Percentiles rank a stretch among this genome's conserved stretches.
These are phyloP conservation scores for Clarireedia sp. DNA, from an alignment of 2,329 filamentous ascomycete species.

Conservation along the genomic window DNA sequence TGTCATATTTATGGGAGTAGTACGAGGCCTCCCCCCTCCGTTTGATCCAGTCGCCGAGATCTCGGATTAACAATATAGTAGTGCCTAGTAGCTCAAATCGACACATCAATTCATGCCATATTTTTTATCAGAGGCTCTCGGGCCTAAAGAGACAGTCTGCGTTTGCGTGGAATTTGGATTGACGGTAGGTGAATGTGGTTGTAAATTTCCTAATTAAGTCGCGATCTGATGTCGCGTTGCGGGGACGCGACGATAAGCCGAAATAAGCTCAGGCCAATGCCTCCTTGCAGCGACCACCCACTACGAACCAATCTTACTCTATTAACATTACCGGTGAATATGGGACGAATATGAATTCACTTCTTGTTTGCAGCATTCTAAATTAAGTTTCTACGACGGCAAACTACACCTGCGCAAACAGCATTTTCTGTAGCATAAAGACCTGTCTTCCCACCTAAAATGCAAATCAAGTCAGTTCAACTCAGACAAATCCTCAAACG, in stretches of 20 bases:
- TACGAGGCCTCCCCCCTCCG: constrained; percentile 1
- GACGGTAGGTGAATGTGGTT: not conserved
- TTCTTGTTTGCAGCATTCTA: too few relatives aligned
- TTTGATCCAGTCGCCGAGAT: constrained; percentile 18
- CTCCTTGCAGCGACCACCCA: not conserved
- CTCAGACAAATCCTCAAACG: too few relatives aligned
- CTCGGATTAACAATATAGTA: constrained; percentile 23
- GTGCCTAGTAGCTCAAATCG: constrained; percentile 28
- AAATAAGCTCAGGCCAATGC: not conserved
- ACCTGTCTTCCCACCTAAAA: too few relatives aligned
- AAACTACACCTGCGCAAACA: too few relatives aligned
- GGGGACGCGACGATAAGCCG: not conserved
- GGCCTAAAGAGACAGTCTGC: not conserved
- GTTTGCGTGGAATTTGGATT: not conserved
- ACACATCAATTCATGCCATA: constrained; percentile 24
- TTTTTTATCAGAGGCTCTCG: not conserved
- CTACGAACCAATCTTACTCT: too few relatives aligned
- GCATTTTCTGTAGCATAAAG: too few relatives aligned
- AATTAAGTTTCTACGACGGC: too few relatives aligned
- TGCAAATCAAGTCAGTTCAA: too few relatives aligned
- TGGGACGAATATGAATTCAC: too few relatives aligned
- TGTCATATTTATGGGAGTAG: constrained; percentile 7
- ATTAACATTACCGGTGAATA: too few relatives aligned
- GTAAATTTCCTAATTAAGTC: not conserved
- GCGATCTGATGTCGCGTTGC: not conserved